These are phyloP conservation scores for Lachnellula hyalina DNA, from an alignment of 2,329 filamentous ascomycete genomes.

Conservation along the genomic window DNA sequence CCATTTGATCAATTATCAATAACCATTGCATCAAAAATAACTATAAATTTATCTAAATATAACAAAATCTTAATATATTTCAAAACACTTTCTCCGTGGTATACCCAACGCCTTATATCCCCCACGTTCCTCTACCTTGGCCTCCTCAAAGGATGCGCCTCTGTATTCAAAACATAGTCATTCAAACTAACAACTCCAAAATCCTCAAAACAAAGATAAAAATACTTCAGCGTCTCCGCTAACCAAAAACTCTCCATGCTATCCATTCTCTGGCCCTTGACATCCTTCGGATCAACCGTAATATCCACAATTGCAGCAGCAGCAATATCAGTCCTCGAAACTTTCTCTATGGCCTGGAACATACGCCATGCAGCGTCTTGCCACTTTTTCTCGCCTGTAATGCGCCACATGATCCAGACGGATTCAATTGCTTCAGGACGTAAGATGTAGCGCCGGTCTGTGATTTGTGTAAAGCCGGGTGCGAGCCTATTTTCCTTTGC, in stretches of 20 bases:
- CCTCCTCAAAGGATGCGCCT: constrained; percentile 30
- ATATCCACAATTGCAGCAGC: constrained; percentile 40
- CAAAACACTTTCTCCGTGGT: too few relatives aligned
- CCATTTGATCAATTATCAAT: too few relatives aligned
- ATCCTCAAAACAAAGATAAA: constrained; percentile 47
- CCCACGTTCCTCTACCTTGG: constrained; percentile 29
- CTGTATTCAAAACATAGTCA: constrained; percentile 47
- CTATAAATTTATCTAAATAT: too few relatives aligned
- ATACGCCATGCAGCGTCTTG: constrained; percentile 44
- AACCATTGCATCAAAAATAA: too few relatives aligned
- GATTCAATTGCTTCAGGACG: constrained; percentile 63
- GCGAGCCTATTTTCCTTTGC: constrained; percentile 16
- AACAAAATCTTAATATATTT: too few relatives aligned
- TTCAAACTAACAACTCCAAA: constrained; percentile 53
- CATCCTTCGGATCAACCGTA: constrained; percentile 39
- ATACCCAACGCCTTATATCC: background rate
- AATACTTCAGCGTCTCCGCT: constrained; percentile 62
- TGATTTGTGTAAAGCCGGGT: constrained; percentile 19
- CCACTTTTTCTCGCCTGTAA: constrained; percentile 29
- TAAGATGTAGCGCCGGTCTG: constrained; percentile 42
- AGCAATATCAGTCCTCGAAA: constrained; percentile 38
- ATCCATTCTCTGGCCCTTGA: constrained; percentile 36
- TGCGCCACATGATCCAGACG: constrained; percentile 53
- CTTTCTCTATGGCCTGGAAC: constrained; percentile 41
- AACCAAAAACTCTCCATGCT: constrained; percentile 58